These are phyloP conservation scores for Perilla frutescens DNA, from an alignment of 257 asterid genomes.

Conservation along the genomic window DNA sequence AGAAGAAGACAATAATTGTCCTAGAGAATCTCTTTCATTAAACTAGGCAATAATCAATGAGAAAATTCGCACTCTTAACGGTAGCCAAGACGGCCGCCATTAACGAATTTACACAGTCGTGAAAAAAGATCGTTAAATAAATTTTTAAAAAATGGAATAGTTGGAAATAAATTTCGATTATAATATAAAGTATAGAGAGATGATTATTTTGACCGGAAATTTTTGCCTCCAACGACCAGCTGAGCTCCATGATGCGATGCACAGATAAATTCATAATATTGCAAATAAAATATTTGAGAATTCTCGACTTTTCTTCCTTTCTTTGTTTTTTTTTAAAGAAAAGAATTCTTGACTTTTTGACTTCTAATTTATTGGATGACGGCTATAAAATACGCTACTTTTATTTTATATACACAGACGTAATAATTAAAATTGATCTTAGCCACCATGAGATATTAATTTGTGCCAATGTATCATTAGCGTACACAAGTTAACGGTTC, in stretches of 20 bases:
- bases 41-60: not conserved
- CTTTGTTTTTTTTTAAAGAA: no score
- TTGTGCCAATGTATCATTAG: no score
- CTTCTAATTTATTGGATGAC: no score
- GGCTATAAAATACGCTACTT: no score
- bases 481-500: no score
- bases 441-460: no score
- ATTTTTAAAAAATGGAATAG: not conserved
- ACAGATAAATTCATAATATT: not conserved
- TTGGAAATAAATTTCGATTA: not conserved
- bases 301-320: not conserved
- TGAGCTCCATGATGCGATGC: not conserved
- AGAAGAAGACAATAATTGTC: not conserved
- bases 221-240: not conserved
- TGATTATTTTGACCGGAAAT: not conserved
- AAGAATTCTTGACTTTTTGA: not conserved
- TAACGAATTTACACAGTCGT: slow-evolving; percentile 5
- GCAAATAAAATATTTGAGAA: slow-evolving; percentile 12
- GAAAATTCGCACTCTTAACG: not conserved
- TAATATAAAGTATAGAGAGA: no score
- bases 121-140: not conserved
- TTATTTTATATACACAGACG: no score
- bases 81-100: slow-evolving; percentile 22
- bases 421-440: no score
- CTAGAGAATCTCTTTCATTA: not conserved